Percentiles rank a stretch among this genome's conserved stretches.
phyloP scores from a whole-genome alignment of 176 grass and related monocot genomes.

The Aegilops speltoides region DNA sequence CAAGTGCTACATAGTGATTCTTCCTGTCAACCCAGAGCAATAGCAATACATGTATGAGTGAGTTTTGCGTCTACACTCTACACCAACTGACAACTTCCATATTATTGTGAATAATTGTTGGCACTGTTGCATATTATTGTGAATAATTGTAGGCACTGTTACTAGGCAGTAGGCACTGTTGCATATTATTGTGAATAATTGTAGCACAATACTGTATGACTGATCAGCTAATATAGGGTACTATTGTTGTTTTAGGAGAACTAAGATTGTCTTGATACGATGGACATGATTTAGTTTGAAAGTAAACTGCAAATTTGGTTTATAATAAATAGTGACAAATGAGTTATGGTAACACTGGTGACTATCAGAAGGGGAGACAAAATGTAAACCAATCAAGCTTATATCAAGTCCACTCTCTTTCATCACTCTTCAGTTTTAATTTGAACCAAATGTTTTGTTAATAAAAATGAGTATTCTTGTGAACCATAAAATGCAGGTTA shows the following conservation, averaged over 20 bases:
- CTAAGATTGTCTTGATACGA: neutral
- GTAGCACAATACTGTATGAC: neutral
- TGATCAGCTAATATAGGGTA: neutral
- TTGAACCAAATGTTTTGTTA: neutral
- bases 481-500: conserved; percentile 49
- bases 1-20: neutral
- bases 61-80: neutral
- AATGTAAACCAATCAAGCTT: neutral
- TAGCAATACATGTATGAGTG: neutral
- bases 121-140: neutral
- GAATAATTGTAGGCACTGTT: neutral
- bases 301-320: neutral
- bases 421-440: neutral
- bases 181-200: neutral
- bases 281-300: neutral
- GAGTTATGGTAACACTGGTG: neutral
- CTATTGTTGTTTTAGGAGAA: neutral
- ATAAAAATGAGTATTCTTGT: neutral
- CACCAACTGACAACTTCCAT: neutral
- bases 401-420: neutral
- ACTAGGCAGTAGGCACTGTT: neutral
- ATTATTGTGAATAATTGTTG: neutral
- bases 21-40: neutral
- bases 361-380: neutral
- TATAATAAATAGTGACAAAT: neutral